Percentiles rank a stretch among this genome's conserved stretches.
phyloP scores from a whole-genome alignment of 495 filamentous ascomycete species.

The Penicillium cataractarum region DNA sequence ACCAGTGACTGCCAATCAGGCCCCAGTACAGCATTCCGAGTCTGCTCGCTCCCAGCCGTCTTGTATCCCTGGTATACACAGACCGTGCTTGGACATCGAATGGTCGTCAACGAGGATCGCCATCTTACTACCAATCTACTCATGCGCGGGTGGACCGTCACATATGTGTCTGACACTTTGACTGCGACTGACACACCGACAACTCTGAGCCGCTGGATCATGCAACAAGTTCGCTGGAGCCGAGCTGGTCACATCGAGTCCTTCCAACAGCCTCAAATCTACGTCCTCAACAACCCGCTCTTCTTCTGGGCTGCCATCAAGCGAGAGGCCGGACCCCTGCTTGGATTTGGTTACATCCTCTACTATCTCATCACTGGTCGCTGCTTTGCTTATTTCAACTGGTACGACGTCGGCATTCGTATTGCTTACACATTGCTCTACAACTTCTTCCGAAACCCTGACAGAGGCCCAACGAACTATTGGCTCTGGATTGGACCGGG shows the following conservation, averaged over 20 bases:
- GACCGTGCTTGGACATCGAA: slow-evolving; percentile 33
- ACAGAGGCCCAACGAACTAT: slow-evolving; percentile 25
- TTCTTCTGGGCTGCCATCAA: slow-evolving; percentile 41
- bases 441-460: slow-evolving; percentile 31
- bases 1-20: slow-evolving; percentile 40
- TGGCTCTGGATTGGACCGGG: slow-evolving; percentile 30
- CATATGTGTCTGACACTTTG: slow-evolving; percentile 37
- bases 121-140: slow-evolving; percentile 40
- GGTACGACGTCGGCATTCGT: slow-evolving; percentile 30
- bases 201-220: slow-evolving; percentile 35
- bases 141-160: slow-evolving; percentile 38
- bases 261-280: slow-evolving; percentile 38
- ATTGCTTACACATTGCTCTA: slow-evolving; percentile 33
- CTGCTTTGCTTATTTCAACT: slow-evolving; percentile 33
- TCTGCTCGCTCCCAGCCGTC: slow-evolving; percentile 32
- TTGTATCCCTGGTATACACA: slow-evolving; percentile 39
- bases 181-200: slow-evolving; percentile 39
- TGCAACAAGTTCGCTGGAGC: slow-evolving; percentile 41
- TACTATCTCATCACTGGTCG: slow-evolving; percentile 35
- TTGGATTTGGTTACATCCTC: slow-evolving; percentile 29
- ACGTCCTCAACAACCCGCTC: slow-evolving; percentile 34
- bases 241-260: slow-evolving; percentile 40
- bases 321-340: slow-evolving; percentile 32
- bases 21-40: slow-evolving; percentile 34
- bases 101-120: slow-evolving; percentile 41